phyloP scores from a whole-genome alignment of 345 rosid species.

The Syzygium aqueum region DNA sequence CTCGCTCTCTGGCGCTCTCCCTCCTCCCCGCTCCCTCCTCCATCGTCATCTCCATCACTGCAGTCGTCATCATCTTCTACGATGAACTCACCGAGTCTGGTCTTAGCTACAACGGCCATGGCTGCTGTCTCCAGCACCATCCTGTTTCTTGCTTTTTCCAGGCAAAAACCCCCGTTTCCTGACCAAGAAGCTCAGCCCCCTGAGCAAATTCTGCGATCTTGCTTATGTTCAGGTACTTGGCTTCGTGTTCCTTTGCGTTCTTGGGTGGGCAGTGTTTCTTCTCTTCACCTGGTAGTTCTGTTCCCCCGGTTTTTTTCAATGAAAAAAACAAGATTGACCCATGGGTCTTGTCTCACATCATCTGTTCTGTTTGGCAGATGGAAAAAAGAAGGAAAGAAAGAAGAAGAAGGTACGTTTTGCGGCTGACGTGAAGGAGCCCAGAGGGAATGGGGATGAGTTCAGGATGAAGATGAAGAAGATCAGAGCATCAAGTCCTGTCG shows the following conservation, averaged over 20 bases:
- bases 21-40: not conserved
- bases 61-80: not conserved
- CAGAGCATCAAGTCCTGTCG: not conserved
- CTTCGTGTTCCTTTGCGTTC: not conserved
- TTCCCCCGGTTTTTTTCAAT: not conserved
- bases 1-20: not conserved
- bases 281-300: not conserved
- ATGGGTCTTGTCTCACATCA: not conserved
- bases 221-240: slow-evolving; percentile 6
- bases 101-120: slow-evolving; percentile 67
- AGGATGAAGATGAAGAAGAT: not conserved
- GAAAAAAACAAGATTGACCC: not conserved
- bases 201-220: slow-evolving; percentile 1
- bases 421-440: slow-evolving; percentile 56
- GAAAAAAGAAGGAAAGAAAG: slow-evolving; percentile 26
- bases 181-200: not conserved
- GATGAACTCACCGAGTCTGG: slow-evolving; percentile 10
- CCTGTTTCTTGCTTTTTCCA: slow-evolving; percentile 55
- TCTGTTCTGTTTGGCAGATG: slow-evolving; percentile 17
- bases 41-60: not conserved
- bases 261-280: not conserved
- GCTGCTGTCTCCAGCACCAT: slow-evolving; percentile 59
- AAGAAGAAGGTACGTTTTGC: slow-evolving; percentile 49
- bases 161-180: slow-evolving; percentile 11
- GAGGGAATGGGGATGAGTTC: not conserved